These are phyloP conservation scores for Monilinia aucupariae DNA, from an alignment of 2,329 filamentous ascomycete genomes.

Conservation along the genomic window DNA sequence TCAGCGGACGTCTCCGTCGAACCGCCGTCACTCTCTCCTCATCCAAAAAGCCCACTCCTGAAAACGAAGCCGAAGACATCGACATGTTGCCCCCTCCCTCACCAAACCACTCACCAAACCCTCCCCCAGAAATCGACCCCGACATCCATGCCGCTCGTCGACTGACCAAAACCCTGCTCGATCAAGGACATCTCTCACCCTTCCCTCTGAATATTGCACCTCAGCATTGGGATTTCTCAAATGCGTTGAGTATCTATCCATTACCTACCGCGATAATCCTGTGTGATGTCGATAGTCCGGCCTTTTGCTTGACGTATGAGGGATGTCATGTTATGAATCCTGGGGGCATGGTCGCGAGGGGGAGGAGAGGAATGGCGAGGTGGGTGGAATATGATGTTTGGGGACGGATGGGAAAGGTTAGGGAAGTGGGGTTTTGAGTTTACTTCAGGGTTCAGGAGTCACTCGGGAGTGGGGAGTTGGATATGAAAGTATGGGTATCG, in stretches of 20 bases:
- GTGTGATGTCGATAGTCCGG: constrained; percentile 72
- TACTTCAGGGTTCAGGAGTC: background rate
- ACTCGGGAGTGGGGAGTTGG: background rate
- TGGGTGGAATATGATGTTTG: constrained; percentile 83
- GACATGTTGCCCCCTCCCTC: constrained; percentile 11
- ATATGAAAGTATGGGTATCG: background rate
- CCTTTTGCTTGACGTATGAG: constrained; percentile 87
- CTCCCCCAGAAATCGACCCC: constrained; percentile 37
- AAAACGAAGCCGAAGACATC: constrained; percentile 24
- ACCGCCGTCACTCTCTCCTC: constrained; percentile 64
- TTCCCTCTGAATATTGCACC: constrained; percentile 77
- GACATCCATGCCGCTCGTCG: constrained; percentile 57
- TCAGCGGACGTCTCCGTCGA: constrained; percentile 71
- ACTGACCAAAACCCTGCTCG: constrained; percentile 84
- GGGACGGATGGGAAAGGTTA: constrained; percentile 30
- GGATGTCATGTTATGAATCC: constrained; percentile 96
- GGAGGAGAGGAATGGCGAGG: constrained; percentile 61
- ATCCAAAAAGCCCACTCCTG: constrained; percentile 2
- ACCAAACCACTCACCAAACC: background rate
- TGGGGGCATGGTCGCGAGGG: constrained; percentile 65
- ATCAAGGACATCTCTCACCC: constrained; percentile 83
- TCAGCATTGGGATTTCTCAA: constrained; percentile 82
- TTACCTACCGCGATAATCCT: constrained; percentile 79
- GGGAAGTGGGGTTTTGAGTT: constrained; percentile 30
- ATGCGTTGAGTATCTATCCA: constrained; percentile 76